Base-by-base conservation (phyloP, 805 yeast species). In the Suhomyces tanzawaensis region DNA sequence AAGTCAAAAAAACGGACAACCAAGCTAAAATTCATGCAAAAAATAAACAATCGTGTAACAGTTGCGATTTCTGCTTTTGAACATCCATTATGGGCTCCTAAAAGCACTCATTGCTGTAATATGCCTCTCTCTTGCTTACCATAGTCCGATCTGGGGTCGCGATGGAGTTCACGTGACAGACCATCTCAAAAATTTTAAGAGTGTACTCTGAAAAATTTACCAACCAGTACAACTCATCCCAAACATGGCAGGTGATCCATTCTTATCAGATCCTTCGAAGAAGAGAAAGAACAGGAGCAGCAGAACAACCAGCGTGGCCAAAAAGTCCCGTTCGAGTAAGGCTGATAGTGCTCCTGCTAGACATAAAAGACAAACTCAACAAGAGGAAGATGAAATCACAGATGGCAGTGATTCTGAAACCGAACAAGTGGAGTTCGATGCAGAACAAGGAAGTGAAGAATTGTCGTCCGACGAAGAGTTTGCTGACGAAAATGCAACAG, bases 401-500 rank as follows among this genome's bases (percentile, higher is more conserved):
- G 36, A 33, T 16, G 16, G 22, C 19, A 37, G 40, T n/a, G 40
- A 35, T n/a, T 29, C 36, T 21, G 47, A 36, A 18, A 17, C 37
- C 6, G 48, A 36, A 8, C 53, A 59, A 1, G 49, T 45, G 19
- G 62, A 52, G 9, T 37, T 48, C 18, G 60, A 58, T 14, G 55
- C 36, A 4, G 69, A 61, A 16, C 74, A 68, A 27, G 69, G 65
- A n/a, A 23, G 28, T n/a, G 59, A 56, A 8, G 63, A 55, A 23
- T 45, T 75, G 16, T 77, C 75, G 12, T 79, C 84, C 11, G 91
- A 83, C 22, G 93, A 82, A 48, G 95, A 83, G 49, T 78, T 80
- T 47, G 78, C 69, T 12, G 73, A 71, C 13, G 98, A 91, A 61
- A 77, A 79, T 33, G 95, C 90, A 7, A 95, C 96, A 0, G 99